phyloP scores from a whole-genome alignment of 495 filamentous ascomycete species.

The Penicillium samsonianum region DNA sequence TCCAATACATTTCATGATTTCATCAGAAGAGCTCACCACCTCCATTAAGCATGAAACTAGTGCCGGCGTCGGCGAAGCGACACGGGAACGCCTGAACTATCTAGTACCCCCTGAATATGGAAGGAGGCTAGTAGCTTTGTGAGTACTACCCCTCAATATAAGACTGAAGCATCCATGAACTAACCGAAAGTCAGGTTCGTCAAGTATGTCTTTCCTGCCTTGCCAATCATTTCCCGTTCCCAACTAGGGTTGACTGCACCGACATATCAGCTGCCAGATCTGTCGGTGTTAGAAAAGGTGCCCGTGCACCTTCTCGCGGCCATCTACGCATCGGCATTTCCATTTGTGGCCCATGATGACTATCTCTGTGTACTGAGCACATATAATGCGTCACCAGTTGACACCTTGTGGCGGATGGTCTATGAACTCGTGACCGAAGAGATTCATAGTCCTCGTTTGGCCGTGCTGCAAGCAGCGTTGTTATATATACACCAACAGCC shows the following conservation, averaged over 20 bases:
- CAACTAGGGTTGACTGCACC: constrained; percentile 27
- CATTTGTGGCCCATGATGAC: constrained; percentile 38
- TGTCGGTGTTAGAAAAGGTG: constrained; percentile 22
- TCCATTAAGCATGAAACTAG: constrained; percentile 28
- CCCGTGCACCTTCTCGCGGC: constrained; percentile 39
- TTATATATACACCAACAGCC: constrained; percentile 37
- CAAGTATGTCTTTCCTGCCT: constrained; percentile 33
- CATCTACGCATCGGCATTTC: constrained; percentile 38
- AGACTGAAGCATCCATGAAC: background rate
- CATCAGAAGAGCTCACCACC: constrained; percentile 28
- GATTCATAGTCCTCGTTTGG: constrained; percentile 37
- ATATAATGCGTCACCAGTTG: constrained; percentile 31
- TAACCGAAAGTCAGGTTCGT: constrained; percentile 27
- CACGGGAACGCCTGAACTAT: constrained; percentile 28
- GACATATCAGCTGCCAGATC: constrained; percentile 22
- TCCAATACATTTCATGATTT: constrained; percentile 40
- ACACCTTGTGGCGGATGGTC: constrained; percentile 36
- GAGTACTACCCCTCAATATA: constrained; percentile 3
- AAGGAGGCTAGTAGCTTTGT: constrained; percentile 31
- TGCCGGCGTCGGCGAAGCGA: constrained; percentile 22
- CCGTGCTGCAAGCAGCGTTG: constrained; percentile 37
- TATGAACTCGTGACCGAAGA: constrained; percentile 38
- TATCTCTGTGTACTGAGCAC: constrained; percentile 33
- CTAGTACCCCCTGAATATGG: constrained; percentile 35
- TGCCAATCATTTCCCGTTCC: constrained; percentile 36